Conservation (phyloP, 306 rosid species). For the Ceratonia siliqua region DNA sequence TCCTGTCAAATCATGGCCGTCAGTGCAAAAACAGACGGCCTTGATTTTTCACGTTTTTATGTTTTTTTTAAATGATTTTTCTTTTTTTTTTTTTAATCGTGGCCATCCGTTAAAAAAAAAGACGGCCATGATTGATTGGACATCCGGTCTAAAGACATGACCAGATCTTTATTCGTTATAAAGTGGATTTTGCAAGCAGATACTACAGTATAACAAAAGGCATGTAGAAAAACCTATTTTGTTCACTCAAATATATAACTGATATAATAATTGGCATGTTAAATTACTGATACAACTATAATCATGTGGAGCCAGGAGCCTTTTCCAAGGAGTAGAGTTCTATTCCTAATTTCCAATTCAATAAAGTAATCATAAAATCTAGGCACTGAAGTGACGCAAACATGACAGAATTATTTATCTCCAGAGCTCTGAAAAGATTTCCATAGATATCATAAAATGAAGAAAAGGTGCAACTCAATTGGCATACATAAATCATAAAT, state of each 20-base stretch:
- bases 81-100: too few species aligned
- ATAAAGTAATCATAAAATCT: not conserved
- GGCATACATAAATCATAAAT: not conserved
- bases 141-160: too few species aligned
- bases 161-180: too few species aligned
- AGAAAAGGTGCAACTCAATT: not conserved
- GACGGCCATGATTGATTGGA: too few species aligned
- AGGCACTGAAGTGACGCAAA: not conserved
- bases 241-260: not conserved
- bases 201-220: not conserved
- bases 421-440: not conserved
- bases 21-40: too few species aligned
- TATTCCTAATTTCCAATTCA: not conserved
- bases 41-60: too few species aligned
- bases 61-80: too few species aligned
- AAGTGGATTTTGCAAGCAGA: not conserved
- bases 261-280: not conserved
- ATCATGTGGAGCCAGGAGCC: slow-evolving; percentile 9
- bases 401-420: not conserved
- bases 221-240: not conserved
- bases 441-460: not conserved
- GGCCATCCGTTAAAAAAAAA: too few species aligned
- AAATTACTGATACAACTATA: not conserved
- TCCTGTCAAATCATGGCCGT: too few species aligned
- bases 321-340: not conserved